Percentiles rank a stretch among this genome's conserved stretches.
Evolutionary conservation across 495 filamentous ascomycete species (phyloP).

Genomic region (Sabuloglossum arenarium): DNA sequence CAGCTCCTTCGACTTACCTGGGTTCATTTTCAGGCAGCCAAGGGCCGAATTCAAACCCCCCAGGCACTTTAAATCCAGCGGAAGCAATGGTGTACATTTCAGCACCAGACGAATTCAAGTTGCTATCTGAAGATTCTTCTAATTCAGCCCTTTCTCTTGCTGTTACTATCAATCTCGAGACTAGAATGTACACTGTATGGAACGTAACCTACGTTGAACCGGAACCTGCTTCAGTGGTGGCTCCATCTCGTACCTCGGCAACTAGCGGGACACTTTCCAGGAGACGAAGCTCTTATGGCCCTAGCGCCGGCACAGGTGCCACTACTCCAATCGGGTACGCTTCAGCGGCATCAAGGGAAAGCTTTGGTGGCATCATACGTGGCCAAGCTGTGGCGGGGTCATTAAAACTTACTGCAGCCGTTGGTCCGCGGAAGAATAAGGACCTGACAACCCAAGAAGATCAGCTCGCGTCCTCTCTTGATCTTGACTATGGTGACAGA

Average conservation of each 20-base stretch:
- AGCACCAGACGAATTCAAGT: slow-evolving; percentile 2
- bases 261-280: slow-evolving; percentile 36
- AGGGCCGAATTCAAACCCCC: not conserved
- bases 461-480: slow-evolving; percentile 50
- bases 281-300: slow-evolving; percentile 68
- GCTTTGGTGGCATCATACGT: slow-evolving; percentile 28
- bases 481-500: slow-evolving; percentile 51
- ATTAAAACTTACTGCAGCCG: not conserved
- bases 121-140: not conserved
- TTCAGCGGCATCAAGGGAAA: slow-evolving; percentile 28
- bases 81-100: slow-evolving; percentile 7
- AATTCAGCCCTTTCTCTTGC: slow-evolving; percentile 43
- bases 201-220: slow-evolving; percentile 44
- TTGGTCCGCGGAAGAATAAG: slow-evolving; percentile 10
- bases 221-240: slow-evolving; percentile 28
- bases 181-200: slow-evolving; percentile 61
- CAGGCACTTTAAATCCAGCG: slow-evolving; percentile 2
- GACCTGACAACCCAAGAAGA: slow-evolving; percentile 20
- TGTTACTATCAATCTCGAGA: slow-evolving; percentile 57
- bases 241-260: slow-evolving; percentile 24
- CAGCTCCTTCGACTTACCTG: slow-evolving; percentile 17
- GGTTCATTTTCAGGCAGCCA: not conserved
- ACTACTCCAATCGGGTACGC: slow-evolving; percentile 48
- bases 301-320: slow-evolving; percentile 54
- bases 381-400: slow-evolving; percentile 12